Conservation (phyloP, 345 rosid species). For the Salix brachista region DNA sequence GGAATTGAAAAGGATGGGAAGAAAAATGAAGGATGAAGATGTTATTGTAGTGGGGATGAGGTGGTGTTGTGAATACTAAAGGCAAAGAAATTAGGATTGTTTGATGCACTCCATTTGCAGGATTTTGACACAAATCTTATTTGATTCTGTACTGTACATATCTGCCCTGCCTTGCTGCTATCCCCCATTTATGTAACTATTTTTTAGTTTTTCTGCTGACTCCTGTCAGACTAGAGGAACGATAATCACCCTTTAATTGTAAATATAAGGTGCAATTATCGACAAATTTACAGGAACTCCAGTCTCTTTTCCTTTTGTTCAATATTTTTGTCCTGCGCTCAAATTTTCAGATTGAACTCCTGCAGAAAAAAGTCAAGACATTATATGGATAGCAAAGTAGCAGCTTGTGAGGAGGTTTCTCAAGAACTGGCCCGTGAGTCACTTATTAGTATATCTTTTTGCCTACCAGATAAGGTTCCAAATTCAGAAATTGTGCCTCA, state of each 20-base stretch:
- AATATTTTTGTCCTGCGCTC: not conserved
- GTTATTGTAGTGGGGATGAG: not conserved
- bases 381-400: slow-evolving; percentile 17
- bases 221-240: not conserved
- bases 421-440: slow-evolving; percentile 21
- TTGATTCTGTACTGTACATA: not conserved
- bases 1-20: not conserved
- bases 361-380: not conserved
- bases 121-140: not conserved
- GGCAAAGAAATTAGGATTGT: not conserved
- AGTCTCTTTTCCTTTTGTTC: not conserved
- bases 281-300: too few species aligned
- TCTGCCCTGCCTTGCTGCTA: not conserved
- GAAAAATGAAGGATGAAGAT: not conserved
- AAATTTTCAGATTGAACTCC: not conserved
- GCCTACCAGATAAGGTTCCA: slow-evolving; percentile 19
- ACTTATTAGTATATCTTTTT: slow-evolving; percentile 28
- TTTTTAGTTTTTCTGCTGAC: not conserved
- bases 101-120: not conserved
- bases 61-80: not conserved
- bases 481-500: slow-evolving; percentile 9
- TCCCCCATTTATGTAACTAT: not conserved
- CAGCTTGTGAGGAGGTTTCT: not conserved
- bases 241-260: not conserved
- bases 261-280: too few species aligned